Evolutionary conservation across 192 early-diverging fungal species (phyloP).

Genomic region (Podila minutissima): DNA sequence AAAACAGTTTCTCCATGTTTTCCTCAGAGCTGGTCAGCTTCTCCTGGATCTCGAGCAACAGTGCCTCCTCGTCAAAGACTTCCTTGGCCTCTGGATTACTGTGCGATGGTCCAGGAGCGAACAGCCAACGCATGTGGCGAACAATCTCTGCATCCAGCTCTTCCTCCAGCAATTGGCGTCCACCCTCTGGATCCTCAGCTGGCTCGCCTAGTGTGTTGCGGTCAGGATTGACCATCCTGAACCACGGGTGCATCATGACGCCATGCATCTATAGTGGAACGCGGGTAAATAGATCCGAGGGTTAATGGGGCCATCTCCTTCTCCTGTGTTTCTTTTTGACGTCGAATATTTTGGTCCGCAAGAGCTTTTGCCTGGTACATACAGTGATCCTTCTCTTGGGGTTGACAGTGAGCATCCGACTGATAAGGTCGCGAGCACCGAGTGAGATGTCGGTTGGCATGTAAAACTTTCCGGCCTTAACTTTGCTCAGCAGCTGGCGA

Average conservation of each 20-base stretch:
- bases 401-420: slow-evolving; percentile 59
- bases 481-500: slow-evolving; percentile 45
- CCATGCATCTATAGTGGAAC: slow-evolving; percentile 53
- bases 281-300: not conserved
- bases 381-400: slow-evolving; percentile 57
- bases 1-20: slow-evolving; percentile 48
- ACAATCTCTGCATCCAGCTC: slow-evolving; percentile 48
- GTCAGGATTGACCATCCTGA: slow-evolving; percentile 54
- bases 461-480: slow-evolving; percentile 60
- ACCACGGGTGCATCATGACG: slow-evolving; percentile 65
- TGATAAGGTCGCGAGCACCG: slow-evolving; percentile 58
- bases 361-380: not conserved
- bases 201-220: slow-evolving; percentile 44
- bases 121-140: slow-evolving; percentile 49
- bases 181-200: slow-evolving; percentile 42
- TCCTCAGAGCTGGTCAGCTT: slow-evolving; percentile 42
- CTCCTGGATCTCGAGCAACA: slow-evolving; percentile 41
- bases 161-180: slow-evolving; percentile 16
- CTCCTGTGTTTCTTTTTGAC: not conserved
- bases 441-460: slow-evolving; percentile 63
- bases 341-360: no score
- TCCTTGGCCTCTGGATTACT: slow-evolving; percentile 40
- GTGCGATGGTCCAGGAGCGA: slow-evolving; percentile 48
- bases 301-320: not conserved
- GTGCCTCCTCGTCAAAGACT: slow-evolving; percentile 40